Evolutionary conservation across 495 filamentous ascomycete species (phyloP).

Genomic region (Neurospora sublineolata): DNA sequence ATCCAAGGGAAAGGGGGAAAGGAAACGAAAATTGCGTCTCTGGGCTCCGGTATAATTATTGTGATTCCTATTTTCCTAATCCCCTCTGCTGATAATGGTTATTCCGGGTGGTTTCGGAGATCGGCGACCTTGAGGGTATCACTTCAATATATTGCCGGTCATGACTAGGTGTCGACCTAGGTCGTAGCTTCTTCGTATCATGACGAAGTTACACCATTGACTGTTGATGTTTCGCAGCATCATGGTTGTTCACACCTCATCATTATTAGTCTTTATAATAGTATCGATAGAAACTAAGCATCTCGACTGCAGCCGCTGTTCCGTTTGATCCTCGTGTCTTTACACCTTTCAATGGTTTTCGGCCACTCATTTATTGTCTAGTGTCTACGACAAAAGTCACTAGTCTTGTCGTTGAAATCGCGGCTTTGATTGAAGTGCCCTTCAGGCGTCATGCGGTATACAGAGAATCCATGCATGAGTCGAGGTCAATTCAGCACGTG

Average conservation of each 20-base stretch:
- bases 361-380: not conserved
- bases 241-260: not conserved
- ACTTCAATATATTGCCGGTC: not conserved
- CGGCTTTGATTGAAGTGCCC: not conserved
- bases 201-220: too few species aligned
- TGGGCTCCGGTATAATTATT: not conserved
- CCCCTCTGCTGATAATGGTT: not conserved
- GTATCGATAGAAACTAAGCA: not conserved
- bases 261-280: not conserved
- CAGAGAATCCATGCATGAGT: not conserved
- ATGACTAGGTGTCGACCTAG: not conserved
- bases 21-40: not conserved
- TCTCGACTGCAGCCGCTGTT: not conserved
- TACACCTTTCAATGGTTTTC: not conserved
- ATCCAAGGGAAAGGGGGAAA: not conserved
- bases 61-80: not conserved
- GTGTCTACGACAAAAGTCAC: not conserved
- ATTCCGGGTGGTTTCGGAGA: not conserved
- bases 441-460: not conserved
- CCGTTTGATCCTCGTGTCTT: not conserved
- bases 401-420: not conserved
- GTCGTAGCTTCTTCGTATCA: too few species aligned
- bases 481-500: not conserved
- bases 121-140: not conserved
- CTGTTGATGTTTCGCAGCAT: not conserved